Conservation (phyloP, 805 yeast genomes). For the Candida arabinofermentans region DNA sequence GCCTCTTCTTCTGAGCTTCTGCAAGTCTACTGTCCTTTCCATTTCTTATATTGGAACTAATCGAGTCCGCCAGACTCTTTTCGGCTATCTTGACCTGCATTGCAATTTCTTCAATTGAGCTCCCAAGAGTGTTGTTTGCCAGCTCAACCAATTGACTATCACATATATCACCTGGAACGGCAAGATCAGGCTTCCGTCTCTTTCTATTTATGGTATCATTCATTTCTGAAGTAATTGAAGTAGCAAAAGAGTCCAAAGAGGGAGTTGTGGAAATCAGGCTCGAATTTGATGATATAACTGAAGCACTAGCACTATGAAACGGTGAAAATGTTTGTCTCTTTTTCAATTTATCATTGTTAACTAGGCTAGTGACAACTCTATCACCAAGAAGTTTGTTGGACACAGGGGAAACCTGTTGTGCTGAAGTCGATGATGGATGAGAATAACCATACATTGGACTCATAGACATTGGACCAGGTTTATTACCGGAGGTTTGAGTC, state of each 20-base stretch:
- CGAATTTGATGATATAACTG: slow-evolving; percentile 1
- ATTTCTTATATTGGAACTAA: slow-evolving; percentile 9
- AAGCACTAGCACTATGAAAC: not conserved
- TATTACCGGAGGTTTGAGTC: not conserved
- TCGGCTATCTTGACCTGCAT: slow-evolving; percentile 31
- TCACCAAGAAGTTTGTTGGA: not conserved
- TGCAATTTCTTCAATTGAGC: slow-evolving; percentile 36
- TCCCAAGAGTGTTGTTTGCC: slow-evolving; percentile 32
- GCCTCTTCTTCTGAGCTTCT: slow-evolving; percentile 41
- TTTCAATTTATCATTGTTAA: not conserved
- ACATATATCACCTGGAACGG: slow-evolving; percentile 32
- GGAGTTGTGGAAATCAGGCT: slow-evolving; percentile 9
- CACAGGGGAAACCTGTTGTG: not conserved
- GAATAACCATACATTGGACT: not conserved
- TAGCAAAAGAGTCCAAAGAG: slow-evolving; percentile 6
- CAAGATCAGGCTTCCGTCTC: slow-evolving; percentile 30
- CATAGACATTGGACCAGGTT: not conserved
- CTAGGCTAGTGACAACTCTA: not conserved
- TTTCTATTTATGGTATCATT: slow-evolving; percentile 20
- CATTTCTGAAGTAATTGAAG: slow-evolving; percentile 1
- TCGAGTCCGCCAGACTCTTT: slow-evolving; percentile 16
- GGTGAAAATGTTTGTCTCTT: not conserved
- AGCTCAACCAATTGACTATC: slow-evolving; percentile 36
- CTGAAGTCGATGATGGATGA: not conserved
- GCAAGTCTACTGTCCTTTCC: slow-evolving; percentile 17